Conservation (phyloP, 495 filamentous ascomycete species). For the Clohesyomyces aquaticus region DNA sequence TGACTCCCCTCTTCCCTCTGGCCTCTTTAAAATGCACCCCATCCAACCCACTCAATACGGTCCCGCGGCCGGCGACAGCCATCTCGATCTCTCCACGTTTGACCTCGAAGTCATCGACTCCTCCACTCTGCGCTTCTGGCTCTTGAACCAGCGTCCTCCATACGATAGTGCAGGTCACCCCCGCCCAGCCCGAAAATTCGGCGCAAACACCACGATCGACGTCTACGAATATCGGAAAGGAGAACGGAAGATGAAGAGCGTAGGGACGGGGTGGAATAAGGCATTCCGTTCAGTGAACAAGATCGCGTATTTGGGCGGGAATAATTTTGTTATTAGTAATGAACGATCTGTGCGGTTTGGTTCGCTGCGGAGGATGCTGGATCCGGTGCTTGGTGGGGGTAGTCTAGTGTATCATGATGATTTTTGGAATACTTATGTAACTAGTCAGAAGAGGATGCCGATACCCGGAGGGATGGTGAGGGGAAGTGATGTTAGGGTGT, state of each 20-base stretch:
- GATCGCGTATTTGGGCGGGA: constrained; percentile 8
- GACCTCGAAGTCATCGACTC: constrained; percentile 10
- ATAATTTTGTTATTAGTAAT: constrained; percentile 16
- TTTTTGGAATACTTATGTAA: constrained; percentile 4
- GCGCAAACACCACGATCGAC: constrained; percentile 18
- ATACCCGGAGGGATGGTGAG: constrained; percentile 3
- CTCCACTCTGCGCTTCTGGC: constrained; percentile 15
- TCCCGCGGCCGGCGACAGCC: constrained; percentile 4
- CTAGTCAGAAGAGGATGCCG: neutral
- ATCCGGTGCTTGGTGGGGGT: constrained; percentile 2
- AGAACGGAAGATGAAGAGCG: neutral
- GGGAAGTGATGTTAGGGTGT: constrained; percentile 9
- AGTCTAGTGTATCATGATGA: constrained; percentile 19
- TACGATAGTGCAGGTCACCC: neutral
- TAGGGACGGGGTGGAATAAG: neutral
- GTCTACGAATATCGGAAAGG: constrained; percentile 8
- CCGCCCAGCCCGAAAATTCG: neutral
- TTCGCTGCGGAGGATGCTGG: neutral
- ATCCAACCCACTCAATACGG: constrained; percentile 4
- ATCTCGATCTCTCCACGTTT: constrained; percentile 12
- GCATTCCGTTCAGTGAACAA: constrained; percentile 8
- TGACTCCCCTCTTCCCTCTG: constrained; percentile 4
- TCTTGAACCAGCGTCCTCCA: constrained; percentile 15
- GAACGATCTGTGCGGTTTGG: constrained; percentile 7
- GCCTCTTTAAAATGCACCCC: constrained; percentile 19